These are phyloP conservation scores for Artemisia tridentata DNA, from an alignment of 129 eudicot species.

Conservation along the genomic window DNA sequence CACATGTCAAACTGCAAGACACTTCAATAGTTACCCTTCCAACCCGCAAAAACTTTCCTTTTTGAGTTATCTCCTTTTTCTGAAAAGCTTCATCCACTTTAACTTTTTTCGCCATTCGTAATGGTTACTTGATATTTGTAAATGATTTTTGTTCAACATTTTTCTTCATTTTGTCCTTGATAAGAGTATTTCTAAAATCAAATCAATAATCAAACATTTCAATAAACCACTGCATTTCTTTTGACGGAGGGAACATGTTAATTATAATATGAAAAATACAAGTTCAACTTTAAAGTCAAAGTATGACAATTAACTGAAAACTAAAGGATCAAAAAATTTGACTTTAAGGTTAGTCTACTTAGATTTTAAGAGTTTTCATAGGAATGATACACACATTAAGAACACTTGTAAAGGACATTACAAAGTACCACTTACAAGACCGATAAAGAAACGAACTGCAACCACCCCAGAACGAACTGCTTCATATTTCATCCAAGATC, in stretches of 20 bases:
- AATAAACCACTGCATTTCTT: too few species aligned
- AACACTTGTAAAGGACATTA: not conserved
- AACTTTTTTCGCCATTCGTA: too few species aligned
- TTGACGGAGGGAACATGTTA: too few species aligned
- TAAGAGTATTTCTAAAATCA: too few species aligned
- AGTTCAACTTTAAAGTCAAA: not conserved
- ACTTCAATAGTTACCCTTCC: too few species aligned
- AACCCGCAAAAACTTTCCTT: too few species aligned
- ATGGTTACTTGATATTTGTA: too few species aligned
- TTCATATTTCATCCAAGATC: constrained; percentile 95
- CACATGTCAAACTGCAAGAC: not conserved
- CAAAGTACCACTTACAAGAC: constrained; percentile 68
- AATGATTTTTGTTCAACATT: too few species aligned
- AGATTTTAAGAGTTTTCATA: not conserved
- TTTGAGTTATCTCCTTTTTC: not conserved
- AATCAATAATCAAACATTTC: too few species aligned
- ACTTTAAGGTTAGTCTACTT: not conserved
- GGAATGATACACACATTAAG: not conserved
- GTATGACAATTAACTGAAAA: not conserved
- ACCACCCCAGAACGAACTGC: constrained; percentile 73
- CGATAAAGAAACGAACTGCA: constrained; percentile 80
- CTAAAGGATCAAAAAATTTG: not conserved
- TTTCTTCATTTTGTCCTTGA: too few species aligned
- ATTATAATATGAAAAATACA: too few species aligned
- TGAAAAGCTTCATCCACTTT: too few species aligned